A percentile compares a stretch with the other conserved stretches of the same genome.
These are phyloP conservation scores for Kluyveromyces dobzhanskii DNA, from an alignment of 805 yeast species.

Conservation along the genomic window DNA sequence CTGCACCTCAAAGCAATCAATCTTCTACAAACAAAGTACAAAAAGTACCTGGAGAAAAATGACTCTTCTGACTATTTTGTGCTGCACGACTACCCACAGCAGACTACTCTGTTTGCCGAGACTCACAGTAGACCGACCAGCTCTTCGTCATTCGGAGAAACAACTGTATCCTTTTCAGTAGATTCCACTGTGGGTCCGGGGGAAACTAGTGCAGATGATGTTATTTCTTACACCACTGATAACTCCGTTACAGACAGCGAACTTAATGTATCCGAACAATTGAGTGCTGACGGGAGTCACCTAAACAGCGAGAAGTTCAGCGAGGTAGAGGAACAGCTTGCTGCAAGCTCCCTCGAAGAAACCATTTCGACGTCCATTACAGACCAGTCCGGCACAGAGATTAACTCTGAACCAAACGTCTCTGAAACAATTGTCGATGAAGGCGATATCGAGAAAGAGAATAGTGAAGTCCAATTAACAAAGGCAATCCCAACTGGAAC, in stretches of 20 bases:
- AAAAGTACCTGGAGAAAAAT: conserved; percentile 9
- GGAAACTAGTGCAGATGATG: conserved; percentile 8
- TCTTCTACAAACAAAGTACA: conserved; percentile 13
- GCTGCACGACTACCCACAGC: conserved; percentile 11
- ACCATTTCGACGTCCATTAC: too few species aligned
- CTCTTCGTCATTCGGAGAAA: conserved; percentile 6
- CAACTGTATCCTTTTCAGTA: not conserved
- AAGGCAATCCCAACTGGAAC: too few species aligned
- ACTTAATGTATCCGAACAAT: not conserved
- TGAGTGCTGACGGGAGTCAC: too few species aligned
- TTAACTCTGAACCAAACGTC: too few species aligned
- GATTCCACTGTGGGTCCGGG: conserved; percentile 4
- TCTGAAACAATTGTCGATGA: too few species aligned
- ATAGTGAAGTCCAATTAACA: too few species aligned
- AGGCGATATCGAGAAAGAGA: too few species aligned
- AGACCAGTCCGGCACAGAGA: too few species aligned
- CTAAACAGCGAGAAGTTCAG: too few species aligned
- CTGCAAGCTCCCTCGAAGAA: too few species aligned
- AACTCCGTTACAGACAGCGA: not conserved
- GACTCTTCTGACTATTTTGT: conserved; percentile 13
- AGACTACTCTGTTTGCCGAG: conserved; percentile 17
- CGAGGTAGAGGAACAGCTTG: too few species aligned
- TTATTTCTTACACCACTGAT: not conserved
- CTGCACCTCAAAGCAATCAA: conserved; percentile 15
- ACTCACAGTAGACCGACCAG: conserved; percentile 10